Base-by-base conservation (phyloP, 2,329 filamentous ascomycete genomes). In the Salinomyces thailandicus region DNA sequence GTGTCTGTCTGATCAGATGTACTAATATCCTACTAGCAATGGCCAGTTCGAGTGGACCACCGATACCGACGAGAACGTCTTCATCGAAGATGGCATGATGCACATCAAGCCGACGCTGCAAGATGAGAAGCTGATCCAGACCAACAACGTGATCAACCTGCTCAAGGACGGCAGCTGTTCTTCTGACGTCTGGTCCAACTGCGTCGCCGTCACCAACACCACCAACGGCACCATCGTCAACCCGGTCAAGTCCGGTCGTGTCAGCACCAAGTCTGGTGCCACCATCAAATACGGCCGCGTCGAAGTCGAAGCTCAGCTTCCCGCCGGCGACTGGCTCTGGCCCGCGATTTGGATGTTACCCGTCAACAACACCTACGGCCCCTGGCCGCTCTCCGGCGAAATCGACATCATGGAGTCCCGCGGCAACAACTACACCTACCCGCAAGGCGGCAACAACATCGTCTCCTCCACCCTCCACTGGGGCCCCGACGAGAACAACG, bases 311-410 rank as follows among this genome's bases (percentile, higher is more conserved):
- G 85, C 85, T 17, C 79, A 79, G 60, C 63, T 91, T 18, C 83
- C 85, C 4, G 60, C 67, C 32, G 85, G 85, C 36, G 84, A 91
- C 62, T 91, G 85, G 85, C 70, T 93, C 8, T 91, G 85, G 85
- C 85, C 85, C 2, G 83, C 83, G n/a, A 89, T 93, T 52, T 87
- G 82, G 81, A 83, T 93, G 81, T 68, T 91, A 66, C 85, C 85
- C 1, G 75, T 75, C 31, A 67, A 79, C 29, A 69, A 77, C 36
- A 77, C 66, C 0, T 93, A 91, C 55, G 85, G 85, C 1, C 51
- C 69, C 1, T 93, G 85, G 85, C 85, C 85, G 1, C 62, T 67
- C 5, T 86, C 81, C 6, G 85, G 85, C 31, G 84, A 91, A 61
- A 91, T 93, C 35, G 85, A 93, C 56, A 83, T 93, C 37, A 66